Conservation (phyloP, 495 filamentous ascomycete species). For the Penicillium arizonense region DNA sequence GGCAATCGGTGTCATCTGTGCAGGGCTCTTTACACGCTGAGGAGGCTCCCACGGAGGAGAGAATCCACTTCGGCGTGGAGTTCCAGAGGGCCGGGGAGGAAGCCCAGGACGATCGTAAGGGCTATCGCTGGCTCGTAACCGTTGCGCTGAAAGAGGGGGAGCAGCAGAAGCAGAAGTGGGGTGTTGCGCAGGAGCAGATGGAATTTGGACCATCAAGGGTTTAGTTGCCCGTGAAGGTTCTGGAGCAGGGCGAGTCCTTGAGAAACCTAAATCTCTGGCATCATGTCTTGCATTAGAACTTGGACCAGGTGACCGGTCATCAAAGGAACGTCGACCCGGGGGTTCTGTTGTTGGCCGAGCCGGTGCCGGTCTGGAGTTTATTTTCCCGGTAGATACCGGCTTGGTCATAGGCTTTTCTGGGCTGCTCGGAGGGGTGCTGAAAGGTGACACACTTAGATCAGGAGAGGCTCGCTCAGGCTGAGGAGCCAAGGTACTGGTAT, state of each 20-base stretch:
- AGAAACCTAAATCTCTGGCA: constrained; percentile 31
- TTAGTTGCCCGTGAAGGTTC: constrained; percentile 31
- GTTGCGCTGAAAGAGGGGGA: constrained; percentile 27
- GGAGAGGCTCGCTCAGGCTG: constrained; percentile 28
- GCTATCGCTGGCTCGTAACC: constrained; percentile 27
- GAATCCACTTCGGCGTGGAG: constrained; percentile 19
- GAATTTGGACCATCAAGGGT: constrained; percentile 38
- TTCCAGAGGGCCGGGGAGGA: constrained; percentile 49
- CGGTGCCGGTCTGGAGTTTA: constrained; percentile 11
- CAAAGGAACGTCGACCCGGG: constrained; percentile 26
- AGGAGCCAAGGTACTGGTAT: constrained; percentile 35
- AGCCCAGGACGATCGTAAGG: constrained; percentile 59
- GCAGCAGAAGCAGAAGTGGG: constrained; percentile 22
- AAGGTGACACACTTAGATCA: constrained; percentile 72
- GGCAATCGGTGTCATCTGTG: constrained; percentile 15
- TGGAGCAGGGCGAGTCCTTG: constrained; percentile 20
- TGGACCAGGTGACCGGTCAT: constrained; percentile 22
- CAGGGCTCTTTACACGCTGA: constrained; percentile 10
- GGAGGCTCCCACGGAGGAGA: constrained; percentile 34
- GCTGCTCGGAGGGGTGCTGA: constrained; percentile 85
- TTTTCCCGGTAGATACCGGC: constrained; percentile 12
- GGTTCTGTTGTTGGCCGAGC: constrained; percentile 23
- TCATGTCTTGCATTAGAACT: constrained; percentile 12
- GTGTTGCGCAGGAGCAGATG: constrained; percentile 17
- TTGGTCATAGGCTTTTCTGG: constrained; percentile 52